Evolutionary conservation across 257 asterid species (phyloP), one percentile per base, ranked within the genome.

Genomic region (Eustoma russellianum): DNA sequence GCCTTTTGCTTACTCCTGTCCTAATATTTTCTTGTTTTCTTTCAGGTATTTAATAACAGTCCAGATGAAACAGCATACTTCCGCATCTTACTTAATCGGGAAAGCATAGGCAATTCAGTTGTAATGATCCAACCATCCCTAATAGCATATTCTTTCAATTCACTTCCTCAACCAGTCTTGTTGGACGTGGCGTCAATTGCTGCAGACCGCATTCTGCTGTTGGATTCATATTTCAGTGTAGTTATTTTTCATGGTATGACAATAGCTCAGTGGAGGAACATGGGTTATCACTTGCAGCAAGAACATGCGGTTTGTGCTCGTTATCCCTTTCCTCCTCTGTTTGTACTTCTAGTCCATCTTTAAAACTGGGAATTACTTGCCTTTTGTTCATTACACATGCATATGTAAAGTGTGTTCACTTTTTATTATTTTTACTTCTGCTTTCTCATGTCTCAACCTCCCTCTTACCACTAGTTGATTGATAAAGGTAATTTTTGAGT

Each of bases 21-120:
- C 51, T 30, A 17, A 24, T 50, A 7, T 17, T 67, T 47, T 70
- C 33, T 48, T 50, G 50, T 59, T 17, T 40, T 64, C 45, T 55
- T 11, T 40, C 69, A 92, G 99, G 99, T 85, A 60, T 92, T 92
- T 63, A 92, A 92, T 63, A 92, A 88, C 62, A 92, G 99, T 68
- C 99, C 99, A 5, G 99, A 92, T 44, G 99, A 92, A 79, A 88
- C 99, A 0, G 97, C 99, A 71, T 92, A 85, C 67, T 92, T 92
- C 81, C 97, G 97, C 67, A 79, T 92, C 62, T 72, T 83, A 76
- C 77, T 92, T 73, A 92, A 92, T 64, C 87, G 96, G 67, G 97
- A 92, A 79, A 67, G 78, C 52, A 81, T 92, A 72, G 79, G 77
- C 89, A 92, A 92, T 60, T 88, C 95, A 43, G 90, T 83, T 41